Conservation (phyloP, 371 early-diverging fungal genomes). For the Chytridium lagenaria region DNA sequence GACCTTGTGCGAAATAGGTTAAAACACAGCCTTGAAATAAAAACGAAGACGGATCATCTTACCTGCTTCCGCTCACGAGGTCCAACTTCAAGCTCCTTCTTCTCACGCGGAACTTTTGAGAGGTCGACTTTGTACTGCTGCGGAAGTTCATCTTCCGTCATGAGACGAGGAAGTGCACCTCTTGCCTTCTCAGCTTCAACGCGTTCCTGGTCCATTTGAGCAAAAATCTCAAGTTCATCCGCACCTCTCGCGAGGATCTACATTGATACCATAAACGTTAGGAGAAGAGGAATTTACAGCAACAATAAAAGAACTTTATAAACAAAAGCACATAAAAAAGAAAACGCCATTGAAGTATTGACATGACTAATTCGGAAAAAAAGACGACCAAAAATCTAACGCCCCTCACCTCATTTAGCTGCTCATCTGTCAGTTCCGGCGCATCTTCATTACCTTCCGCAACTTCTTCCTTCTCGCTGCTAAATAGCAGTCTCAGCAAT, state of each 20-base stretch:
- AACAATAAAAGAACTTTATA: neutral
- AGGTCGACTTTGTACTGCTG: constrained; percentile 72
- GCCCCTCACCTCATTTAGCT: constrained; percentile 78
- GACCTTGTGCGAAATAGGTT: constrained; percentile 48
- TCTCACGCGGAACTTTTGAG: constrained; percentile 42
- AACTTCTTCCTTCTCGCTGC: constrained; percentile 69
- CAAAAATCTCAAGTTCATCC: constrained; percentile 74
- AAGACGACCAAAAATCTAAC: too few species aligned
- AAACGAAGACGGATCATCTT: neutral
- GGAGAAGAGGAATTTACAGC: too few species aligned
- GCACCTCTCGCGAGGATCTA: constrained; percentile 65
- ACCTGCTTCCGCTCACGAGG: constrained; percentile 65
- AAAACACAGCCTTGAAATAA: neutral
- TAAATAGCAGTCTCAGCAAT: constrained; percentile 84
- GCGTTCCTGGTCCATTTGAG: constrained; percentile 74
- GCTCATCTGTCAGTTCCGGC: constrained; percentile 82
- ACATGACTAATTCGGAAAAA: too few species aligned
- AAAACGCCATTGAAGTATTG: too few species aligned
- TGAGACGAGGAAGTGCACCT: constrained; percentile 71
- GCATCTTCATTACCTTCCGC: constrained; percentile 74
- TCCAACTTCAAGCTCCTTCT: constrained; percentile 74
- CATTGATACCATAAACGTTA: neutral
- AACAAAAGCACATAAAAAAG: constrained; percentile 55
- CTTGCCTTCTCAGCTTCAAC: constrained; percentile 52
- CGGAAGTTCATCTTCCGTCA: constrained; percentile 88